Percentiles rank a stretch among this genome's conserved stretches.
Evolutionary conservation across 2,329 filamentous ascomycete species (phyloP).

Genomic region (Ilyonectria mors-panacis): DNA sequence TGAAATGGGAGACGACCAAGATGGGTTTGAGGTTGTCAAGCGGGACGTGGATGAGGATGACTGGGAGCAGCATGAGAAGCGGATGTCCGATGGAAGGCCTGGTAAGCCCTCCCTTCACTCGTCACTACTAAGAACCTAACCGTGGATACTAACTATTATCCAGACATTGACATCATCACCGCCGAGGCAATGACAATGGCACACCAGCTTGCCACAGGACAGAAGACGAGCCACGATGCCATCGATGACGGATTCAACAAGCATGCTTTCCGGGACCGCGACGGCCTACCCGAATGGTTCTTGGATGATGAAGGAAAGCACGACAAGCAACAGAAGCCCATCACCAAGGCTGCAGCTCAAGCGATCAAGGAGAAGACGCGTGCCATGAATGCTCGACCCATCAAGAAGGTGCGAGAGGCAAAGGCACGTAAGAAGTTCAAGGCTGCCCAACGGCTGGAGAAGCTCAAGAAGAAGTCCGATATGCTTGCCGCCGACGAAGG

Average conservation of each 20-base stretch:
- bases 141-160: slow-evolving; percentile 17
- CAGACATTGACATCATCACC: slow-evolving; percentile 98
- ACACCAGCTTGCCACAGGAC: slow-evolving; percentile 89
- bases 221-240: slow-evolving; percentile 84
- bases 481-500: slow-evolving; percentile 90
- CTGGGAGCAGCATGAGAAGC: slow-evolving; percentile 78
- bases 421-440: slow-evolving; percentile 98
- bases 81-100: slow-evolving; percentile 73
- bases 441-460: slow-evolving; percentile 90
- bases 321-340: slow-evolving; percentile 88
- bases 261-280: slow-evolving; percentile 88
- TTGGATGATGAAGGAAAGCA: slow-evolving; percentile 91
- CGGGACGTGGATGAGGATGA: slow-evolving; percentile 60
- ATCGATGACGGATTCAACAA: slow-evolving; percentile 96
- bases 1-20: slow-evolving; percentile 59
- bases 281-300: slow-evolving; percentile 98
- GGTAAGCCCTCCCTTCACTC: slow-evolving; percentile 58
- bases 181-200: slow-evolving; percentile 98
- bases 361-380: slow-evolving; percentile 96
- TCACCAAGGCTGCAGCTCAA: slow-evolving; percentile 87
- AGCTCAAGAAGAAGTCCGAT: slow-evolving; percentile 97
- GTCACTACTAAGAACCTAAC: no score
- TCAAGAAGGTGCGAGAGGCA: slow-evolving; percentile 99
- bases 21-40: slow-evolving; percentile 75
- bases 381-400: slow-evolving; percentile 93